phyloP scores from a whole-genome alignment of 1,139 yeast species.

The Geotrichum phurueaensis region DNA sequence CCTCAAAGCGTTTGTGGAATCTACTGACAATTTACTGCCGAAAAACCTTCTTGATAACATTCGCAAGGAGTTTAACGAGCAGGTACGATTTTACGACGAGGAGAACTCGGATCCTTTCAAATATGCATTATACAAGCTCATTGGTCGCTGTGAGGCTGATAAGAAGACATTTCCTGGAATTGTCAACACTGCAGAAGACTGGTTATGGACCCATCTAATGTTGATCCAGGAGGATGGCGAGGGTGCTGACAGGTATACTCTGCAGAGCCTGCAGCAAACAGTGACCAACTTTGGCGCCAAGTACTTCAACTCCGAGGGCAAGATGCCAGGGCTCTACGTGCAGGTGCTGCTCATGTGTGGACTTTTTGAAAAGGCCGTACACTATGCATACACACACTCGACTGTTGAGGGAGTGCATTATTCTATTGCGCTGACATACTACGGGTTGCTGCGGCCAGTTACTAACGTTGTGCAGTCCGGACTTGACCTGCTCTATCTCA shows the following conservation, averaged over 20 bases:
- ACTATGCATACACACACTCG: slow-evolving; percentile 57
- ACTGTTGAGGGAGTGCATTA: slow-evolving; percentile 92
- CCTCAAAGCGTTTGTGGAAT: slow-evolving; percentile 63
- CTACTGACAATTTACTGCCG: slow-evolving; percentile 51
- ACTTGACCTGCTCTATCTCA: slow-evolving; percentile 23
- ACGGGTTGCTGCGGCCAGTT: slow-evolving; percentile 58
- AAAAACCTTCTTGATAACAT: slow-evolving; percentile 66
- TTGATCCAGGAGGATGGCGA: slow-evolving; percentile 58
- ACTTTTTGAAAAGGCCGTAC: slow-evolving; percentile 74
- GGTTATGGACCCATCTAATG: slow-evolving; percentile 92
- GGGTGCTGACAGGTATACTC: slow-evolving; percentile 64
- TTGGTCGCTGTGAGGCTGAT: slow-evolving; percentile 83
- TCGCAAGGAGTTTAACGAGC: slow-evolving; percentile 77
- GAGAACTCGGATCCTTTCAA: slow-evolving; percentile 73
- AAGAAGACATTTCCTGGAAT: slow-evolving; percentile 68
- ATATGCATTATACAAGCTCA: slow-evolving; percentile 80
- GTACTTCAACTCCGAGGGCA: slow-evolving; percentile 58
- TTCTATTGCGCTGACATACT: slow-evolving; percentile 73
- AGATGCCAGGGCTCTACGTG: slow-evolving; percentile 63
- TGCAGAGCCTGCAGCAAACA: slow-evolving; percentile 62
- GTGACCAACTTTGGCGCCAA: slow-evolving; percentile 68
- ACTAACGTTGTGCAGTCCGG: slow-evolving; percentile 26
- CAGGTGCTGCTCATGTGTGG: slow-evolving; percentile 74
- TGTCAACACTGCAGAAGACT: slow-evolving; percentile 85
- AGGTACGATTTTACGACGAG: slow-evolving; percentile 61